phyloP scores from a whole-genome alignment of 495 filamentous ascomycete genomes.

The Penicillium manginii region DNA sequence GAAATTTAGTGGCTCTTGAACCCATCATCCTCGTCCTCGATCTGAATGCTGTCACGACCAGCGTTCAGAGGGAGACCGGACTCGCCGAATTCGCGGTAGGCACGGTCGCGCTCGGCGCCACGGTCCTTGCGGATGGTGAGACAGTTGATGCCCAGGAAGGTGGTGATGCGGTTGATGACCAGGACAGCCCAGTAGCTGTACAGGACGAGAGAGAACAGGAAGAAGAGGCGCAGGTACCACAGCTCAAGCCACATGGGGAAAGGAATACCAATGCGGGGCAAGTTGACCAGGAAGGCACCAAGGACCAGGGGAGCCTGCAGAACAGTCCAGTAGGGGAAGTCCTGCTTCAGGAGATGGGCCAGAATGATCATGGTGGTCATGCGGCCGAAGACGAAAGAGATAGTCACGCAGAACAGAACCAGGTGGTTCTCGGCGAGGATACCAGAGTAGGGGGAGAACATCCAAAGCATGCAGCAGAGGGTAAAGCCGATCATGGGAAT shows the following conservation, averaged over 20 bases:
- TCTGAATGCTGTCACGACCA: slow-evolving; percentile 4
- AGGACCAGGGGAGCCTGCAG: slow-evolving; percentile 83
- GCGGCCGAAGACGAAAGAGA: slow-evolving; percentile 96
- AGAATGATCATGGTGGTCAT: slow-evolving; percentile 99
- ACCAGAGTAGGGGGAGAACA: slow-evolving; percentile 83
- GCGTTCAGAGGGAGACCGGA: slow-evolving; percentile 17
- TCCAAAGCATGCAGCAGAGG: slow-evolving; percentile 73
- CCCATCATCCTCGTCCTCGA: slow-evolving; percentile 14
- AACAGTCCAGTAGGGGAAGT: slow-evolving; percentile 95
- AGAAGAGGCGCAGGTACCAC: slow-evolving; percentile 80
- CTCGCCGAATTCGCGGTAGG: slow-evolving; percentile 44
- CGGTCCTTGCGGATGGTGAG: slow-evolving; percentile 79
- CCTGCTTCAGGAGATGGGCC: slow-evolving; percentile 88
- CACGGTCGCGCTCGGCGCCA: slow-evolving; percentile 40
- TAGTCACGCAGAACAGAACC: slow-evolving; percentile 88
- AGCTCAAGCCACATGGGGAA: slow-evolving; percentile 66
- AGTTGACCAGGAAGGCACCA: slow-evolving; percentile 80
- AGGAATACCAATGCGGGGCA: slow-evolving; percentile 76
- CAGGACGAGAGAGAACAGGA: slow-evolving; percentile 75
- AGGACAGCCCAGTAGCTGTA: slow-evolving; percentile 93
- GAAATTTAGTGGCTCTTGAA: slow-evolving; percentile 31
- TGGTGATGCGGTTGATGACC: slow-evolving; percentile 89
- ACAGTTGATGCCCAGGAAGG: slow-evolving; percentile 90
- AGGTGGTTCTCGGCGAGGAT: slow-evolving; percentile 81
- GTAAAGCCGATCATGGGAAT: slow-evolving; percentile 85